Conservation (phyloP, 2,329 filamentous ascomycete species). For the Exophiala viscosa region DNA sequence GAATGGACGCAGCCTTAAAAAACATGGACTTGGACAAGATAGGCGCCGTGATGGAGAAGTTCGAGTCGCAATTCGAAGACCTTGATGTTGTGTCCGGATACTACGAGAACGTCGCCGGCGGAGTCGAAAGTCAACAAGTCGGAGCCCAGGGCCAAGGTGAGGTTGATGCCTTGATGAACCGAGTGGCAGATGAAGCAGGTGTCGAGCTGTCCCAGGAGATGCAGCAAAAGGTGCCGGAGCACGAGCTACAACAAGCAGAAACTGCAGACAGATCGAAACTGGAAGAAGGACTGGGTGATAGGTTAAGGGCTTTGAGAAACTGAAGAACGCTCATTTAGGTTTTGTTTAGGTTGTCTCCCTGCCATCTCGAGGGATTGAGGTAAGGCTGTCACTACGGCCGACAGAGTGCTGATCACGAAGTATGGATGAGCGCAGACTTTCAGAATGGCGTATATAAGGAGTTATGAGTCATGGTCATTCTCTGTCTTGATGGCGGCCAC, state of each 20-base stretch:
- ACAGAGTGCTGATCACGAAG: too few relatives aligned
- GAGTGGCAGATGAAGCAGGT: constrained; percentile 83
- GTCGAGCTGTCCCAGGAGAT: constrained; percentile 78
- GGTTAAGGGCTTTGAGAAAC: constrained; percentile 34
- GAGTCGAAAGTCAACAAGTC: constrained; percentile 34
- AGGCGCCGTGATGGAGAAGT: constrained; percentile 63
- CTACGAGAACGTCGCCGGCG: constrained; percentile 76
- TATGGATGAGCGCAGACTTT: too few relatives aligned
- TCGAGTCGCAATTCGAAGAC: constrained; percentile 56
- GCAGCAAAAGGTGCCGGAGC: constrained; percentile 28
- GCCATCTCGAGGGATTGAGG: background rate
- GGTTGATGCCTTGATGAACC: constrained; percentile 77
- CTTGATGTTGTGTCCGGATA: constrained; percentile 57
- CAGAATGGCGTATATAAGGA: too few relatives aligned
- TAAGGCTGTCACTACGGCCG: too few relatives aligned
- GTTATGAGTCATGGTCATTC: too few relatives aligned
- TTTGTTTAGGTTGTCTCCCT: background rate
- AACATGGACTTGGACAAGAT: constrained; percentile 53
- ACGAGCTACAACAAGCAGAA: constrained; percentile 19
- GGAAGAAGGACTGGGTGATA: constrained; percentile 33
- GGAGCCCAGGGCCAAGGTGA: constrained; percentile 68
- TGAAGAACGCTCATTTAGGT: constrained; percentile 6
- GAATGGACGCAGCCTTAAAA: constrained; percentile 43
- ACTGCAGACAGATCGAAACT: constrained; percentile 29
- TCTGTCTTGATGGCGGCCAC: too few relatives aligned